Base-by-base conservation (phyloP, 1,139 yeast genomes). In the Hansenula anomala region DNA sequence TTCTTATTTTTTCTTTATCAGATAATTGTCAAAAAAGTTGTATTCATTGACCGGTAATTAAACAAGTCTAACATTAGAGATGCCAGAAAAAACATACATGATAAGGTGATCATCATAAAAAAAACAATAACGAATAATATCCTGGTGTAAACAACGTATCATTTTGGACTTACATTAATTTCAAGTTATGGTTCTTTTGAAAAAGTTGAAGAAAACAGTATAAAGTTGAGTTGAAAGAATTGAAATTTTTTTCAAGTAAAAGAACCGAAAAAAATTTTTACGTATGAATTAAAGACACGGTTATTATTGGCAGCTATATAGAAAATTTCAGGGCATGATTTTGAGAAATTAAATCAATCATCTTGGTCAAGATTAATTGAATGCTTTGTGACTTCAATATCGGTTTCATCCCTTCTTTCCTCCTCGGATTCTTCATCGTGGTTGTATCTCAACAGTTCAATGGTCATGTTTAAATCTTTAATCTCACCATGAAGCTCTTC, bases 401-500 rank as follows among this genome's bases (percentile, higher is more conserved):
- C n/a, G n/a, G n/a, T n/a, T n/a, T n/a, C n/a, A n/a, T n/a, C n/a
- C n/a, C n/a, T n/a, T n/a, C 22, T 20, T 20, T 20, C 9, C 22
- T 20, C 22, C 9, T 20, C 22, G 9, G 22, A 6, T 23, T 6
- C 25, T 23, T n/a, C 8, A n/a, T n/a, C n/a, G n/a, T n/a, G n/a
- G n/a, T n/a, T n/a, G n/a, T n/a, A n/a, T 30, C 54, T 61, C 38
- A 59, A 38, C 6, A 36, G 45, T 4, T 58, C 58, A 30, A 72
- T 61, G n/a, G 61, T 64, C 9, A 61, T 60, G 49, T 71, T 72
- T 38, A 76, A 51, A 13, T 49, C 43, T 15, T 65, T 52, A 24
- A 73, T 55, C 16, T 58, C 49, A 12, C 51, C 52, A 44, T 75
- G 75, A 38, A 67, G 49, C 7, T 48, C 53, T 43, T 74, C 78